Base-by-base conservation (phyloP, 2,329 filamentous ascomycete species). In the Pezicula neosporulosa region DNA sequence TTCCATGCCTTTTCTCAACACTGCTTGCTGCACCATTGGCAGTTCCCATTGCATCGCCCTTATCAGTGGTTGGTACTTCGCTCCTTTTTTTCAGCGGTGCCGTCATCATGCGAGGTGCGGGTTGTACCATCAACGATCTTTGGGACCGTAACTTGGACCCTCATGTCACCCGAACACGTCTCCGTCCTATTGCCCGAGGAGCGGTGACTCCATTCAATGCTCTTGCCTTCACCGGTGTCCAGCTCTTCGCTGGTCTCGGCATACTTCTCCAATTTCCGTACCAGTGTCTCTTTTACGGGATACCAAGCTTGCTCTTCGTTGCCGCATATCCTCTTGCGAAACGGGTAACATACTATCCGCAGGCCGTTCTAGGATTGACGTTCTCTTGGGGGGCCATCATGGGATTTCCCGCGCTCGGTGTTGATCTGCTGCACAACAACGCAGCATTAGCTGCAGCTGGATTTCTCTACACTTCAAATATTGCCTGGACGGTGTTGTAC, bases 371-470 rank as follows among this genome's bases (percentile, higher is more conserved):
- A 0, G 91, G 91, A 0, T 69, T 94, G 48, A 91, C 89, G 1
- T 96, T 95, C 67, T 92, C 88, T 4, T 95, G 90, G 90, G 90
- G 90, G 24, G 88, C 90, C 15, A 82, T 94, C 47, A 86, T 96
- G 83, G 90, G 90, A 1, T 95, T 93, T 63, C 90, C 90, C 0
- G 89, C 90, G 3, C 76, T 96, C 2, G 89, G 89, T 2, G 72
- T 94, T 35, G 88, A 92, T 57, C 67, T 94, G n/a, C 68, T 93
- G 12, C 71, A 80, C 6, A 81, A 87, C 57, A 72, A 72, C 19
- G 69, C 80, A 1, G 87, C 88, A 2, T 66, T 89, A 52, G 74
- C 77, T 4, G 83, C 87, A 1, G 87, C 88, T 1, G 81, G 77
- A 3, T 81, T 81, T 51, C 72, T 96, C 45, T 95, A 95, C 66